Conservation (phyloP, 225 moss, liverwort and hornwort genomes). For the Polytrichum commune region DNA sequence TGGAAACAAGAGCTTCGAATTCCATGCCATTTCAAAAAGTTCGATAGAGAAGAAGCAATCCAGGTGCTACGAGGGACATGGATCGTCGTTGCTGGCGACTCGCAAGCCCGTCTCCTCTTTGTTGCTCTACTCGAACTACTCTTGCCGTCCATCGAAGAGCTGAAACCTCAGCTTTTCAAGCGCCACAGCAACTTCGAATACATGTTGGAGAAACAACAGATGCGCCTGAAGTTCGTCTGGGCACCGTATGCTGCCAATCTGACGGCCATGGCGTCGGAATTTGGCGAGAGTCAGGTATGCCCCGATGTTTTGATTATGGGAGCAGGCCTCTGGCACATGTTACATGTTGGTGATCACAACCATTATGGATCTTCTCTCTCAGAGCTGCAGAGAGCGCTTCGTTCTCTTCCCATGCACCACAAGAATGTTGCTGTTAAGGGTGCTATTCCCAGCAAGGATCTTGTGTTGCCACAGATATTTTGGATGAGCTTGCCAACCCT, state of each 20-base stretch:
- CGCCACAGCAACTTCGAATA: conserved; percentile 64
- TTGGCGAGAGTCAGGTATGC: conserved; percentile 37
- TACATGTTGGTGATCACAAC: conserved; percentile 66
- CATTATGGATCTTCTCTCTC: conserved; percentile 58
- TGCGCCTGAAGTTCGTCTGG: conserved; percentile 74
- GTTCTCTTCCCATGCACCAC: conserved; percentile 24
- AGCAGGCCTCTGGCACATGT: conserved; percentile 92
- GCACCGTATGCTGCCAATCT: conserved; percentile 72
- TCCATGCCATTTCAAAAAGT: conserved; percentile 66
- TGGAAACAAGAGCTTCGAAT: conserved; percentile 36
- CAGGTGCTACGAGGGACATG: conserved; percentile 78
- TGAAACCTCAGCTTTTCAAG: conserved; percentile 53
- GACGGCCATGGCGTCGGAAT: conserved; percentile 49
- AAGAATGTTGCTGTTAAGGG: not conserved
- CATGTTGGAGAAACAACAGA: conserved; percentile 55
- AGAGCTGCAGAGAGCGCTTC: conserved; percentile 42
- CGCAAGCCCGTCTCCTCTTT: conserved; percentile 82
- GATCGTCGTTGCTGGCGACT: conserved; percentile 93
- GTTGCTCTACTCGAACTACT: conserved; percentile 71
- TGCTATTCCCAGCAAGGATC: conserved; percentile 11
- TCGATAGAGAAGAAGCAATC: conserved; percentile 57
- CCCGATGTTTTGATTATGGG: conserved; percentile 81
- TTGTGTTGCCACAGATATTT: conserved; percentile 67
- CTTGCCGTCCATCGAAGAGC: conserved; percentile 49
- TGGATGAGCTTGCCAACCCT: conserved; percentile 82